A percentile compares a stretch with the other conserved stretches of the same genome.
phyloP scores from a whole-genome alignment of 495 filamentous ascomycete species.

The Penicillium bovifimosum region DNA sequence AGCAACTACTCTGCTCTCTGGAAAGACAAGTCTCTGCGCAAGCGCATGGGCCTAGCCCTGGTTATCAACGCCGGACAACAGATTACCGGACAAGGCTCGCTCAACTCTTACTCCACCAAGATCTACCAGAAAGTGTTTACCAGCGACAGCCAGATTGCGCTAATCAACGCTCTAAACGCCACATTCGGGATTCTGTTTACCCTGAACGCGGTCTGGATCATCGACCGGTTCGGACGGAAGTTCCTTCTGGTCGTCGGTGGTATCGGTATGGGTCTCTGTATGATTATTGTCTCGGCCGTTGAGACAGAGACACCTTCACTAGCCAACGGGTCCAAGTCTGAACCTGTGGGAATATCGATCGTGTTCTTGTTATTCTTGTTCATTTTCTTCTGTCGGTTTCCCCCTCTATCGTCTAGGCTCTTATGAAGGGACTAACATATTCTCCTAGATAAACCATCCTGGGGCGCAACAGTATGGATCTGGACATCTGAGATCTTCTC shows the following conservation, averaged over 20 bases:
- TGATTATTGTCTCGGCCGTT: conserved; percentile 60
- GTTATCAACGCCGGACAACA: conserved; percentile 59
- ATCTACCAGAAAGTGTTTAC: conserved; percentile 62
- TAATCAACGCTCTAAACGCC: conserved; percentile 65
- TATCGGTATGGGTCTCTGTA: conserved; percentile 63
- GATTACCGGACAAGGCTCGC: conserved; percentile 54
- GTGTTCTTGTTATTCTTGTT: conserved; percentile 60
- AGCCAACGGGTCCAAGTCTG: conserved; percentile 41
- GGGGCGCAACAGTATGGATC: conserved; percentile 64
- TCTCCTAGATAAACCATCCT: conserved; percentile 53
- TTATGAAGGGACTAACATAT: too few relatives aligned
- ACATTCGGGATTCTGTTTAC: conserved; percentile 65
- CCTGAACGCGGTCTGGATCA: conserved; percentile 62
- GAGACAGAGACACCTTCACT: conserved; percentile 55
- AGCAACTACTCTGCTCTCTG: conserved; percentile 51
- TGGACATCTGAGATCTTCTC: conserved; percentile 62
- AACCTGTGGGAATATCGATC: conserved; percentile 57
- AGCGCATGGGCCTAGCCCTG: conserved; percentile 49
- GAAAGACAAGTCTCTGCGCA: conserved; percentile 56
- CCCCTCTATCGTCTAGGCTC: too few relatives aligned
- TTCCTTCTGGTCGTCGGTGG: conserved; percentile 62
- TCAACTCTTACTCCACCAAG: conserved; percentile 59
- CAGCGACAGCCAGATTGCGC: conserved; percentile 47
- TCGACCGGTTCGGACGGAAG: conserved; percentile 66
- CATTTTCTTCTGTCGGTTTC: conserved; percentile 56